A percentile compares a stretch with the other conserved stretches of the same genome.
phyloP scores from a whole-genome alignment of 1,284 basidiomycete genomes.

The Afroboletus lepidellus region DNA sequence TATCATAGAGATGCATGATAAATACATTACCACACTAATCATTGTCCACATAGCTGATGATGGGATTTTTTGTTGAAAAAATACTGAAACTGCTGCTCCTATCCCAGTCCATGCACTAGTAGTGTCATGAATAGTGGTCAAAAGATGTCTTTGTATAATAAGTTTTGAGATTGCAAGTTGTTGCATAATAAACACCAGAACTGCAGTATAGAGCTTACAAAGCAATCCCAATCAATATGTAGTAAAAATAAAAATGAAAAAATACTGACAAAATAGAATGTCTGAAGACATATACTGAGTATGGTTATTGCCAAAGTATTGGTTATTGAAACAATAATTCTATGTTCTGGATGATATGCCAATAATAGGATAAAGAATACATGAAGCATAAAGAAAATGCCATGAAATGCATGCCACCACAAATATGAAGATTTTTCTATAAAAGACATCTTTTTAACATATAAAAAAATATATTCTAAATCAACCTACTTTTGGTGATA shows the following conservation, averaged over 20 bases:
- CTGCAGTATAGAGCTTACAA: conserved; percentile 11
- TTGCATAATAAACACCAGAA: conserved; percentile 7
- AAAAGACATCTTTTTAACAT: neutral
- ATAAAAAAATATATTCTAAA: neutral
- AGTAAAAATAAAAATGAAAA: neutral
- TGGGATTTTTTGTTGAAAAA: neutral
- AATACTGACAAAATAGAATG: neutral
- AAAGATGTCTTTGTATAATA: neutral
- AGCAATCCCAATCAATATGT: neutral
- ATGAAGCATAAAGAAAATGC: neutral
- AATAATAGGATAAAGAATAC: neutral
- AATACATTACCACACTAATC: conserved; percentile 4
- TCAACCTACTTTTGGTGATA: neutral
- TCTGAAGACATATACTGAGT: neutral
- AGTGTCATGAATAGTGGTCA: conserved; percentile 14
- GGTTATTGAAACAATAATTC: neutral
- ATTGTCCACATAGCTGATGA: neutral
- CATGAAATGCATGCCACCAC: neutral
- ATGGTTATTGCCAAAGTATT: neutral
- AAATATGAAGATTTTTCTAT: neutral
- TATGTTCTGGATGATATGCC: neutral
- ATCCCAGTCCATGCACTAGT: conserved; percentile 9
- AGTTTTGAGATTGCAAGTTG: conserved; percentile 5
- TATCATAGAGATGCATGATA: conserved; percentile 8
- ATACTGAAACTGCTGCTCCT: neutral